Base-by-base conservation (phyloP, 495 filamentous ascomycete species). In the Penicillium cinerascens region DNA sequence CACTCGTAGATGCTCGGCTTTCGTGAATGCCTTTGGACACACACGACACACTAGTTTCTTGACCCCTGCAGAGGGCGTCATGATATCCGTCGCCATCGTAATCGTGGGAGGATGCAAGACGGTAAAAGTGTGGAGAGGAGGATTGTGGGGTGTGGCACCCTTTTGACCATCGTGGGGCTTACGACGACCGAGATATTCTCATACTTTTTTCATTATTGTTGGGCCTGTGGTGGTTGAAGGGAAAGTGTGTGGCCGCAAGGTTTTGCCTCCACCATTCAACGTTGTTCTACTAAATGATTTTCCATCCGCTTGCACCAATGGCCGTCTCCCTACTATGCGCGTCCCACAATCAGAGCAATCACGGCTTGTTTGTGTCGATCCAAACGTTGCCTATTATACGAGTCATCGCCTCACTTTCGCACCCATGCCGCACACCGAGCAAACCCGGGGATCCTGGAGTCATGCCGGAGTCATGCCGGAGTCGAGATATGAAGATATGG, bases 1-100 rank as follows among this genome's bases (percentile, higher is more conserved):
- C 60, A 77, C 74, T 62, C 71, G 66, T 18, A 77, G 52, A 65
- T 77, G 74, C 52, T 77, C 74, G 13, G 70, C 70, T 42, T 77
- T 77, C 20, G 70, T 71, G 43, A 77, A 77, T 37, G 58, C 60
- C 47, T 75, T 77, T 15, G 74, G 67, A 43, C 74, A 77, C 8
- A 69, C 64, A 27, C 66, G 65, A 64, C 74, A 77, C 7, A 68
- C 63, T 47, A 75, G 45, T 11, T 67, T 68, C 56, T 68, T 74
- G 43, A 44, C 52, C 18, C 61, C 55, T 33, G 54, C 3, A n/a
- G 54, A 38, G 8, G 49, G 4, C 20, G 55, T 43, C 61, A 58
- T 63, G 26, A 52, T 59, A 52, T 55, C 60, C 36, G 57, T 50
- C 38, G 51, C 51, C 42, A 29, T 41, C 52, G 56, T 64, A 2